Evolutionary conservation across 495 filamentous ascomycete genomes (phyloP).

Genomic region (Trichoderma erinaceum): DNA sequence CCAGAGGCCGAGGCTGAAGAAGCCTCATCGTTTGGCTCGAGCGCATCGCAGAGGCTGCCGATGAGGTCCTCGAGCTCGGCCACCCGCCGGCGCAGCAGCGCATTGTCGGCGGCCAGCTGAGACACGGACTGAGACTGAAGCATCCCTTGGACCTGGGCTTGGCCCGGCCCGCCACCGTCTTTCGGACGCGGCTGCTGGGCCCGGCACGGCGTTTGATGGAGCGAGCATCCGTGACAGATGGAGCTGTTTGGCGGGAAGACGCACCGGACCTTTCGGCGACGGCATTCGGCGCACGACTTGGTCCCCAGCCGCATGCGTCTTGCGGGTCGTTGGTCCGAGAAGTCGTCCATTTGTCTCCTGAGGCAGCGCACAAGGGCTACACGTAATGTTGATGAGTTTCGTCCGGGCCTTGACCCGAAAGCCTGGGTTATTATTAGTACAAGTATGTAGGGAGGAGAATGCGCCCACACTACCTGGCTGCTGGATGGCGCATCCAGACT

Average conservation of each 20-base stretch:
- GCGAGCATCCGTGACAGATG: constrained; percentile 1
- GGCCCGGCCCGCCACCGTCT: not conserved
- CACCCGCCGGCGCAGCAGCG: not conserved
- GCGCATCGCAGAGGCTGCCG: not conserved
- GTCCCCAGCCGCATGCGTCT: constrained; percentile 10
- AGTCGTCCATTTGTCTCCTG: not conserved
- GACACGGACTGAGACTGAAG: not conserved
- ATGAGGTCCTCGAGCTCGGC: constrained; percentile 9
- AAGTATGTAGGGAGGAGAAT: too few relatives aligned
- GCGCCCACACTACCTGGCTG: too few relatives aligned
- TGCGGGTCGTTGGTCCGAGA: not conserved
- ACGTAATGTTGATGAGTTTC: too few relatives aligned
- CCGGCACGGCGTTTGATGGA: constrained; percentile 5
- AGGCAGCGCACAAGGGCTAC: too few relatives aligned
- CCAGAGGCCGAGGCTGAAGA: not conserved
- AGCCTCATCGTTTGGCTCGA: not conserved
- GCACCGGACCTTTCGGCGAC: constrained; percentile 11
- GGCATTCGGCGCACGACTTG: constrained; percentile 10
- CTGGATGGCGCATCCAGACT: not conserved
- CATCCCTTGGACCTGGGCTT: not conserved
- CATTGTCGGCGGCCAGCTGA: not conserved
- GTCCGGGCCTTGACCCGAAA: too few relatives aligned
- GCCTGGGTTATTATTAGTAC: too few relatives aligned
- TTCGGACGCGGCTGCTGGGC: constrained; percentile 1
- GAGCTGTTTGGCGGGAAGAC: constrained; percentile 7